These are phyloP conservation scores for Blastobotrys peoriensis DNA, from an alignment of 805 yeast genomes.

Conservation along the genomic window DNA sequence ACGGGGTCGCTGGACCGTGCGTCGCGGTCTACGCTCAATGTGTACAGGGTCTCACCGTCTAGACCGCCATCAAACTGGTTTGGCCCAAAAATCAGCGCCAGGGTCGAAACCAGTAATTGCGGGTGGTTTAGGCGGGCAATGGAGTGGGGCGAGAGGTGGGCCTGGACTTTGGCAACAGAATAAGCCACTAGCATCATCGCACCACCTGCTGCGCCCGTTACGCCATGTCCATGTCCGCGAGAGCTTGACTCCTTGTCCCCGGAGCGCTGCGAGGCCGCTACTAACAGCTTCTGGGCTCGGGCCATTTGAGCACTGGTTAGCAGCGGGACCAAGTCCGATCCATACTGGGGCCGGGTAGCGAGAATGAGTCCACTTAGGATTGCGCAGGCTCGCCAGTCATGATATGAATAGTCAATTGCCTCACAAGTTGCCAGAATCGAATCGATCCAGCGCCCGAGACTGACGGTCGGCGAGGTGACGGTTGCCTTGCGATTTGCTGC, in stretches of 20 bases:
- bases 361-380: slow-evolving; percentile 4
- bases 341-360: neutral
- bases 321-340: neutral
- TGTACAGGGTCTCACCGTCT: neutral
- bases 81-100: neutral
- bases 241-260: too few relatives aligned
- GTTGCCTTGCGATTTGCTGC: slow-evolving; percentile 19
- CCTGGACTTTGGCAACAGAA: slow-evolving; percentile 5
- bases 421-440: slow-evolving; percentile 10
- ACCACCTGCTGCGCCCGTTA: neutral
- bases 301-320: neutral
- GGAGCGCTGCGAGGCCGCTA: neutral
- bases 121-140: slow-evolving; percentile 3
- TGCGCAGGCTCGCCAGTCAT: slow-evolving; percentile 20
- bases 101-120: neutral
- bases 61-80: neutral
- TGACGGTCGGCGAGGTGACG: slow-evolving; percentile 23
- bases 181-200: neutral
- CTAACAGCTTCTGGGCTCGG: neutral
- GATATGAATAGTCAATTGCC: slow-evolving; percentile 2
- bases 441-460: slow-evolving; percentile 16
- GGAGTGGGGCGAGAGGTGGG: slow-evolving; percentile 2
- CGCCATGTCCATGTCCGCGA: neutral
- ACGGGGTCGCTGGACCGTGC: slow-evolving; percentile 1
- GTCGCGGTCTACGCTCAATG: neutral